Evolutionary conservation across 2,329 filamentous ascomycete genomes (phyloP).

Genomic region (Calonectria pseudoreteaudii): DNA sequence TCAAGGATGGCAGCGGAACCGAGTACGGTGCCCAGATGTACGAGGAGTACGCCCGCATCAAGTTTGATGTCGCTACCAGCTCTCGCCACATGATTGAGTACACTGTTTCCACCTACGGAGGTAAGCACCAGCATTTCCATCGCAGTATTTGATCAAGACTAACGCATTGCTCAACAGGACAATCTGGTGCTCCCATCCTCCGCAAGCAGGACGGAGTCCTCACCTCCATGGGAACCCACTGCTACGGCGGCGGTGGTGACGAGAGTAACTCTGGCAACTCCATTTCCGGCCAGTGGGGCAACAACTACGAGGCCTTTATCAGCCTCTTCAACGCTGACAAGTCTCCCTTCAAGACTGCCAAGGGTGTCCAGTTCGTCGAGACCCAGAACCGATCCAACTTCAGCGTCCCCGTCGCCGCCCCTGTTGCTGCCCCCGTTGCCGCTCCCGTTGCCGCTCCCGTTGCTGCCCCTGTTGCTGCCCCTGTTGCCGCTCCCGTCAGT

Average conservation of each 20-base stretch:
- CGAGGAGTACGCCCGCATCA: slow-evolving; percentile 40
- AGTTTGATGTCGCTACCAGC: slow-evolving; percentile 38
- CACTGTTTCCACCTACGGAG: slow-evolving; percentile 42
- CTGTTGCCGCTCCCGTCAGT: background rate
- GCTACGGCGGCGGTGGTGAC: slow-evolving; percentile 34
- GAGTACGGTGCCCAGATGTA: slow-evolving; percentile 50
- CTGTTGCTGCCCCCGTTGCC: background rate
- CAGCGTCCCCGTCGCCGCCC: background rate
- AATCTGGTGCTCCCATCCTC: slow-evolving; percentile 44
- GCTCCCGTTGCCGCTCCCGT: background rate
- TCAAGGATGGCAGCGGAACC: slow-evolving; percentile 18
- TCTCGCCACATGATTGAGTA: slow-evolving; percentile 46
- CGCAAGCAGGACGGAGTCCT: slow-evolving; percentile 13
- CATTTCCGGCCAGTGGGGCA: slow-evolving; percentile 36
- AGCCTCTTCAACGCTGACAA: slow-evolving; percentile 17
- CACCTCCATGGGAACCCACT: slow-evolving; percentile 44
- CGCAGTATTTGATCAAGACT: no score
- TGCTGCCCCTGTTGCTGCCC: background rate
- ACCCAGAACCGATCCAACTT: background rate
- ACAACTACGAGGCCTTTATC: slow-evolving; percentile 34
- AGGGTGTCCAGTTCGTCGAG: slow-evolving; percentile 12
- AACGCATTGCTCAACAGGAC: slow-evolving; percentile 33
- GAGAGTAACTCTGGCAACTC: slow-evolving; percentile 43
- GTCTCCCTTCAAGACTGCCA: slow-evolving; percentile 8
- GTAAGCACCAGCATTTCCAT: slow-evolving; percentile 29